Evolutionary conservation across 352 stramenopile species (phyloP).

Genomic region (Pythium sukuiense): DNA sequence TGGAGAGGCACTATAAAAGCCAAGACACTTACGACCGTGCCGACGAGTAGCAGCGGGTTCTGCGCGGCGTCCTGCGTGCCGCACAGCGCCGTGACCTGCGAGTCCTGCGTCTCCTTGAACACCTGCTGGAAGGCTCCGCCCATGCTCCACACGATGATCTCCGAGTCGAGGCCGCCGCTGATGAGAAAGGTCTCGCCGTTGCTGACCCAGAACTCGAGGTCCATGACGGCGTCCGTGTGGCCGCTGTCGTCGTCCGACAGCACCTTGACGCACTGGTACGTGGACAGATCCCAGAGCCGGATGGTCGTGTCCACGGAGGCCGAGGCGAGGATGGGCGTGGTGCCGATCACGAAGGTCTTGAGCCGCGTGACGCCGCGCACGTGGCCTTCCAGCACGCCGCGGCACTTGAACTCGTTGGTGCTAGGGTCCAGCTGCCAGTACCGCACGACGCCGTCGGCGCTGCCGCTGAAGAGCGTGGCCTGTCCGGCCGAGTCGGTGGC

Average conservation of each 20-base stretch:
- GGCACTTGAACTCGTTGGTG: constrained; percentile 74
- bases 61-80: constrained; percentile 64
- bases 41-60: constrained; percentile 73
- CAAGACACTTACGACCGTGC: constrained; percentile 50
- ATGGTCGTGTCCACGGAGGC: constrained; percentile 82
- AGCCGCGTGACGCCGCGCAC: constrained; percentile 77
- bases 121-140: constrained; percentile 74
- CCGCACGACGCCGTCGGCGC: constrained; percentile 69
- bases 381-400: constrained; percentile 74
- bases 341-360: constrained; percentile 77
- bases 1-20: too few relatives aligned
- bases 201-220: constrained; percentile 88
- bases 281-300: constrained; percentile 81
- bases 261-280: constrained; percentile 82
- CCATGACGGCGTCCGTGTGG: constrained; percentile 83
- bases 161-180: constrained; percentile 71
- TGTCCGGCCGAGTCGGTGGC: constrained; percentile 66
- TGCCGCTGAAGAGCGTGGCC: constrained; percentile 77
- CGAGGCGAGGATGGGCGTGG: constrained; percentile 68
- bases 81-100: constrained; percentile 73
- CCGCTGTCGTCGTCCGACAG: constrained; percentile 63
- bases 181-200: constrained; percentile 86
- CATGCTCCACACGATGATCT: constrained; percentile 86
- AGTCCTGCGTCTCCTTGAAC: constrained; percentile 82
- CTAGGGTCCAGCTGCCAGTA: constrained; percentile 81